Evolutionary conservation across 78 protist genomes (phyloP).

Genomic region (Dictyostelium brefeldianum): DNA sequence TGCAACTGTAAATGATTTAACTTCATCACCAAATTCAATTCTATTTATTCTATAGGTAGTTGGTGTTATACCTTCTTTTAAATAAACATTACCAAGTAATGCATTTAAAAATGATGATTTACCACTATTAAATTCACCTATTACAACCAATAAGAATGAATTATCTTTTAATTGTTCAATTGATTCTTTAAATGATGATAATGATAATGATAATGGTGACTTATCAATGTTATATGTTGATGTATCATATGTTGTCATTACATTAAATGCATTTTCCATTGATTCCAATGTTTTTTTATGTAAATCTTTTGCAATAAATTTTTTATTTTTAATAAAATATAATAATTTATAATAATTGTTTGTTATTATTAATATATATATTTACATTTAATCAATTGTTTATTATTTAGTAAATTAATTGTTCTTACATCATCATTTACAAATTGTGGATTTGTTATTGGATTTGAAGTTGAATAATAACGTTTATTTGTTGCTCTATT

Average conservation of each 20-base stretch:
- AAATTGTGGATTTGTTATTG: not conserved
- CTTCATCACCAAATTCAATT: slow-evolving; percentile 58
- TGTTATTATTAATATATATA: not conserved
- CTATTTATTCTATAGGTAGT: slow-evolving; percentile 80
- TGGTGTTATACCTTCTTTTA: slow-evolving; percentile 87
- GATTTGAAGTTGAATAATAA: not conserved
- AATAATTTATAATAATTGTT: not conserved
- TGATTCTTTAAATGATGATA: slow-evolving; percentile 24
- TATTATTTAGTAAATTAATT: not conserved
- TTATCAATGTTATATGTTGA: not conserved
- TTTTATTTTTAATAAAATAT: not conserved
- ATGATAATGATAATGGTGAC: slow-evolving; percentile 20
- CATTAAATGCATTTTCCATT: slow-evolving; percentile 12
- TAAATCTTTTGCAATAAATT: slow-evolving; percentile 18
- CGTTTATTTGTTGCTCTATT: not conserved
- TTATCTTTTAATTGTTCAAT: slow-evolving; percentile 72
- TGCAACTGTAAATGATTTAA: not conserved
- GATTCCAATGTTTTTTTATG: slow-evolving; percentile 7
- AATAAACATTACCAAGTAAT: slow-evolving; percentile 66
- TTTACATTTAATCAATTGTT: too few relatives aligned
- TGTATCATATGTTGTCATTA: not conserved
- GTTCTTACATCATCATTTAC: slow-evolving; percentile 3
- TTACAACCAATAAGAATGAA: slow-evolving; percentile 83
- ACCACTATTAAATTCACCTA: slow-evolving; percentile 90
- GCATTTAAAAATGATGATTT: slow-evolving; percentile 87